Conservation (phyloP, 1,139 yeast genomes). For the Pichia sp. region DNA sequence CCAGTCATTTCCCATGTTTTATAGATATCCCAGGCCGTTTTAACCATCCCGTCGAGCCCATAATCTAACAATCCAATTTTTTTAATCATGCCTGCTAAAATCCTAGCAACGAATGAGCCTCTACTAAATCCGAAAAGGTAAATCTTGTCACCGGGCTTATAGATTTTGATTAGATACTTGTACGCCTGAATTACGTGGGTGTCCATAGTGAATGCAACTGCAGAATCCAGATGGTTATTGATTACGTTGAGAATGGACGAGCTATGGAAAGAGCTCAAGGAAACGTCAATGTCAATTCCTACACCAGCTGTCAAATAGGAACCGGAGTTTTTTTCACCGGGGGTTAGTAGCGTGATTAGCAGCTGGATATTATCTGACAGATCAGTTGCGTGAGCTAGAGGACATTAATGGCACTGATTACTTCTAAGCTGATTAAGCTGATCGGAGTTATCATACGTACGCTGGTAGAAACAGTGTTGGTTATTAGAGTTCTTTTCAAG, state of each 20-base stretch:
- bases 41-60: conserved; percentile 48
- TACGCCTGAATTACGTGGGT: conserved; percentile 52
- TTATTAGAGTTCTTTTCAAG: conserved; percentile 36
- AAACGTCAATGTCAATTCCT: conserved; percentile 43
- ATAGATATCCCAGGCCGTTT: conserved; percentile 56
- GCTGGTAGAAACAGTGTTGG: conserved; percentile 56
- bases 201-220: conserved; percentile 47
- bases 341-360: background rate
- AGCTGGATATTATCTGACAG: background rate
- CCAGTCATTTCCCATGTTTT: conserved; percentile 56
- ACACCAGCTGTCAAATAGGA: conserved; percentile 39
- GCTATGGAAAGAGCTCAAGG: conserved; percentile 22
- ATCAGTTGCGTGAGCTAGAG: too few relatives aligned
- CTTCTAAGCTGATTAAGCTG: background rate
- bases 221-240: conserved; percentile 34
- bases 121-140: conserved; percentile 56
- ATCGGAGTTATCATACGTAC: conserved; percentile 24
- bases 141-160: conserved; percentile 42
- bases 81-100: conserved; percentile 57
- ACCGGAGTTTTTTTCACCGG: background rate
- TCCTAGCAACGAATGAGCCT: conserved; percentile 60
- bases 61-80: conserved; percentile 47
- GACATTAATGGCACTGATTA: background rate
- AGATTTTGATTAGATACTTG: conserved; percentile 40
- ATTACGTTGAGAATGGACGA: background rate